Conservation (phyloP, 257 asterid genomes). For the Thymus mandschuricus region DNA sequence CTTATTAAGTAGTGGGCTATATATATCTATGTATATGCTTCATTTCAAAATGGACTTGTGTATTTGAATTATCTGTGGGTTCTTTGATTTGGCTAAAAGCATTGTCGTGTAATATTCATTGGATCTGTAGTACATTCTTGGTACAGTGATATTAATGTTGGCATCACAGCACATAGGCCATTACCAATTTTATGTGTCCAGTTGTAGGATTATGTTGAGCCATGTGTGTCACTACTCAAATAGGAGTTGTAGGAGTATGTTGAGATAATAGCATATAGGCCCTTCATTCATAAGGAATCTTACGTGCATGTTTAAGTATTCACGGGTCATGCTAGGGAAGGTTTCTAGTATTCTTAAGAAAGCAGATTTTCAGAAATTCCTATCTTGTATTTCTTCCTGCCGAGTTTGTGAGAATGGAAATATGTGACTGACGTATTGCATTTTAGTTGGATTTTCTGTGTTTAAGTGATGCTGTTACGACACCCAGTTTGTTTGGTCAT, state of each 20-base stretch:
- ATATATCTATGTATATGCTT: too few relatives aligned
- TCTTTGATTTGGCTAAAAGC: not conserved
- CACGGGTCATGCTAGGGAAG: not conserved
- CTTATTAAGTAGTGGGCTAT: not conserved
- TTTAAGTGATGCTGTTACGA: not conserved
- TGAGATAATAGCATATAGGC: too few relatives aligned
- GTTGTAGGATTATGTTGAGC: not conserved
- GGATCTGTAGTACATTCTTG: not conserved
- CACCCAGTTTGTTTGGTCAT: not conserved
- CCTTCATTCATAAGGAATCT: not conserved
- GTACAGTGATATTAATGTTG: not conserved
- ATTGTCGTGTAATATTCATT: not conserved
- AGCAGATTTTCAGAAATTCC: not conserved
- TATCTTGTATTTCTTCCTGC: too few relatives aligned
- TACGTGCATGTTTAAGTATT: not conserved
- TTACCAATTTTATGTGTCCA: not conserved
- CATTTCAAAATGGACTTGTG: not conserved
- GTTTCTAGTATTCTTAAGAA: not conserved
- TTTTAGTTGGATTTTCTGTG: not conserved
- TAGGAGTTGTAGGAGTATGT: too few relatives aligned
- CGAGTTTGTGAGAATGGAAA: too few relatives aligned
- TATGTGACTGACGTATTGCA: conserved; percentile 1
- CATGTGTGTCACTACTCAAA: too few relatives aligned
- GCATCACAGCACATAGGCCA: not conserved
- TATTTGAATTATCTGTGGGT: not conserved